Base-by-base conservation (phyloP, 148 eudicot species). In the Hydrangea macrophylla region DNA sequence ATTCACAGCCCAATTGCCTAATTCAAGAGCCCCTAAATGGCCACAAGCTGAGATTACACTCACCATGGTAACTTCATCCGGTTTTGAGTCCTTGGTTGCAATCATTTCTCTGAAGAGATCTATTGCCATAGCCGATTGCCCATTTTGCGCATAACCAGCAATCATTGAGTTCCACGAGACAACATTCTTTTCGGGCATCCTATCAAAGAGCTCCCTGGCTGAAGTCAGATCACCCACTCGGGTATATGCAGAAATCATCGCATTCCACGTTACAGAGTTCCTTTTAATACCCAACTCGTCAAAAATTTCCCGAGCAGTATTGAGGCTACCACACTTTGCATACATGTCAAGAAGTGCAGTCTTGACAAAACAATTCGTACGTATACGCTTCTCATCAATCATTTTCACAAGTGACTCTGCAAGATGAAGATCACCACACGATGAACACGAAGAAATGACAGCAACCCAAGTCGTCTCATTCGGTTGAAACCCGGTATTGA, bases 111-210 rank as follows among this genome's bases (percentile, higher is more conserved):
- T 79, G 68, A 88, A 88, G 27, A 88, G 83, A 39, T 83, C 80
- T 36, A 88, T 62, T 20, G 93, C 93, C 44, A 55, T 61, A 31
- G 80, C 45, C 20, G 88, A 85, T 58, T 83, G 78, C 18, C 93
- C 93, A 40, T 85, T 88, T 60, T 88, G 93, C 4, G 88, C 79
- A 74, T 85, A 85, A 55, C 93, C 93, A 61, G 86, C 77, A 73
- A 88, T 81, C 86, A 88, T 81, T 40, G 93, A 76, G 69, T 83
- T 85, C 93, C 93, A 88, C 0, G 93, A 83, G 55, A 88, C 60
- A 0, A 79, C 72, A 66, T 83, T 44, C 71, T 51, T 83, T 9
- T 72, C 65, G 45, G 80, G 79, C 82, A 83, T 78, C 45, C 8
- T 77, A 69, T 81, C 80, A 60, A 88, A 85, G 44, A 88, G 76